Base-by-base conservation (phyloP, 768 basidiomycete genomes). In the Trametes cingulata region DNA sequence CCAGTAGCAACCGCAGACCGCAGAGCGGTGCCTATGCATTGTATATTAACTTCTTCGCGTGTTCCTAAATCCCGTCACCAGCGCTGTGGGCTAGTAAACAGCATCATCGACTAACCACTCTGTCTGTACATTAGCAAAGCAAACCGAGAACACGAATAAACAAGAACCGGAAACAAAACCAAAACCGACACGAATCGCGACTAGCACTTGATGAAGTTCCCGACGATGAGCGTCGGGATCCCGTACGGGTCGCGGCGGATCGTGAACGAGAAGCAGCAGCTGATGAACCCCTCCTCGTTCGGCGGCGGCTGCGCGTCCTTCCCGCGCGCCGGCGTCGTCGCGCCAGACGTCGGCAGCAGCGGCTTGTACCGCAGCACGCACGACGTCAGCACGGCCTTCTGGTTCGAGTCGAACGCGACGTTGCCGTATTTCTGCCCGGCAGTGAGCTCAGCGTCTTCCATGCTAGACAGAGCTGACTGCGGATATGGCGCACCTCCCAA, bases 381-480 rank as follows among this genome's bases (percentile, higher is more conserved):
- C 10, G 92, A 93, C 22, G 94, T 96, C 24, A 96, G 83, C 15
- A 95, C 93, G 1, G 93, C 93, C 72, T 96, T 95, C 74, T 95
- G 93, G 2, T 79, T 82, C n/a, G 89, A 87, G 75, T 95, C 91
- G 63, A 95, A 95, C 0, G 93, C 94, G 64, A 95, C 91, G 57
- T 90, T 85, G 56, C 93, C 94, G 68, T 97, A 97, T 88, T 97
- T 95, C 91, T 94, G 72, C 45, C 40, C n/a, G 9, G 19, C 10
- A 12, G 29, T 33, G 29, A 35, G 41, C 22, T n/a, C 20, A 37
- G n/a, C 7, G 13, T 25, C 9, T n/a, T 27, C 9, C 37, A 29
- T 7, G n/a, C n/a, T n/a, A 25, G 25, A 20, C 7, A 39, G 46
- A 42, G 35, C 29, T 15, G 17, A 62, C 25, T 19, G 24, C 36